Base-by-base conservation (phyloP, 2,329 filamentous ascomycete genomes). In the Xylariaceae sp. region DNA sequence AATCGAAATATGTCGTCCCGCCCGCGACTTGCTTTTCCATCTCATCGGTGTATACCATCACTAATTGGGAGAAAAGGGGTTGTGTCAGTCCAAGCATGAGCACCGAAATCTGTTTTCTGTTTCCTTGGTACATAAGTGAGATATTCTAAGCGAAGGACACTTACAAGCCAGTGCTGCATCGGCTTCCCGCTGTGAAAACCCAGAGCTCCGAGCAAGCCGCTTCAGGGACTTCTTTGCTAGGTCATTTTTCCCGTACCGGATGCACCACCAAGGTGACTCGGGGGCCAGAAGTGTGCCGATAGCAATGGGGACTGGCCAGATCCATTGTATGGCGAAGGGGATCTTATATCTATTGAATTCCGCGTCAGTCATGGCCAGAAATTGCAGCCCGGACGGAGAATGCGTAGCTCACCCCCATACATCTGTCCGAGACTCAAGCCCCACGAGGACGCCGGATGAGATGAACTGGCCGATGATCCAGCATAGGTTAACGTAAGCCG, bases 11-110 rank as follows among this genome's bases (percentile, higher is more conserved):
- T 1, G 56, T 67, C 0, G 68, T 70, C 1, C 72, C 72, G 2
- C 56, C 50, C 0, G 66, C 62, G 47, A 68, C 60, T 39, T 67
- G 64, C 52, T 70, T 69, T 55, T 74, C 72, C 57, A 72, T 64
- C 63, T 72, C 68, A 52, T 75, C 69, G 2, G 74, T 76, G 50
- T 74, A 70, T 13, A 69, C 51, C 67, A 76, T 73, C 65, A 75
- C 70, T 55, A 68, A 34, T 40, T 26, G 26, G 26, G 3, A 15
- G 26, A 29, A 19, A 10, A 43, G 18, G 16, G 13, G 18, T 12
- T 22, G 15, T 39, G 22, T 45, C 21, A 26, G 48, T 45, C 13
- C 34, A 8, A 10, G n/a, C 13, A 21, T 40, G 19, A 16, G 21
- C 16, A 13, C 21, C 16, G 2, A 26, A 3, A 30, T 19, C 15